Conservation (phyloP, 2,329 filamentous ascomycete genomes). For the Neurospora sp. region DNA sequence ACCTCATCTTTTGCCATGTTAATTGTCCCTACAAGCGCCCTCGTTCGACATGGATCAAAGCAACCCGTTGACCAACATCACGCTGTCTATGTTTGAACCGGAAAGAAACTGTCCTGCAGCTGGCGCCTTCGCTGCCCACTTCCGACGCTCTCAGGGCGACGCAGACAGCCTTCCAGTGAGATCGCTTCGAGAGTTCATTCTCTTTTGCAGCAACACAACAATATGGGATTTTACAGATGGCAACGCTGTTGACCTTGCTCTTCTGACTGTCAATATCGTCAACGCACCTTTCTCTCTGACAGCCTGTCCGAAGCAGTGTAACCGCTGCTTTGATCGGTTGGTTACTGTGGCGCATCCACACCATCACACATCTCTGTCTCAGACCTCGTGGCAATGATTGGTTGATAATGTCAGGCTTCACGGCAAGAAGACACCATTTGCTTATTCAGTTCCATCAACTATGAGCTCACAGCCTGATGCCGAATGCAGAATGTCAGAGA, state of each 20-base stretch:
- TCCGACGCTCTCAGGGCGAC: background rate
- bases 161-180: background rate
- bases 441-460: too few species aligned
- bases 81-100: background rate
- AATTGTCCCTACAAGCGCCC: background rate
- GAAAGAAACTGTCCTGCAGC: background rate
- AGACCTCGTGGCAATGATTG: too few species aligned
- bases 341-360: too few species aligned
- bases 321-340: too few species aligned
- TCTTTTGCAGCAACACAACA: background rate
- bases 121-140: background rate
- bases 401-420: too few species aligned
- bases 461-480: too few species aligned
- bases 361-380: too few species aligned
- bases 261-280: too few species aligned
- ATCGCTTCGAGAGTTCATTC: background rate
- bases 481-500: too few species aligned
- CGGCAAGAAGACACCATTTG: too few species aligned
- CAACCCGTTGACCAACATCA: background rate
- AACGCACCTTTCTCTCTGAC: too few species aligned
- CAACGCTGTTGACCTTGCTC: background rate
- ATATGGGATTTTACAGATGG: background rate
- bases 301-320: too few species aligned
- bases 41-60: background rate
- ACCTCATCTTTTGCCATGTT: background rate